Percentiles rank a stretch among this genome's conserved stretches.
Evolutionary conservation across 2,329 filamentous ascomycete genomes (phyloP).

Genomic region (Diplodia seriata): DNA sequence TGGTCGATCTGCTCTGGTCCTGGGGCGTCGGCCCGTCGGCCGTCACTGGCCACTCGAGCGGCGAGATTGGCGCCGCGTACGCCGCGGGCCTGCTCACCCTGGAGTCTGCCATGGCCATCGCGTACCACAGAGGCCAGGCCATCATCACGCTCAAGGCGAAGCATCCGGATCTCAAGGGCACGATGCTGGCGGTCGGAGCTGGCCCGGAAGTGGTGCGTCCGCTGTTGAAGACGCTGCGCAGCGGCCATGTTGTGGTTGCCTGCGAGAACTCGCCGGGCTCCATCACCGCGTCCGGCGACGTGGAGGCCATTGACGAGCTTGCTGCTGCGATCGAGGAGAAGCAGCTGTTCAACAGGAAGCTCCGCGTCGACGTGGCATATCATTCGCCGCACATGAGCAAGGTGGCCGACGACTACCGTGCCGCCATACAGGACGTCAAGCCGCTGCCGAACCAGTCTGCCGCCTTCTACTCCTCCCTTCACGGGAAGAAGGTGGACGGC

Average conservation of each 20-base stretch:
- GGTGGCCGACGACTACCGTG: constrained; percentile 41
- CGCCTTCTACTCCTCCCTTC: constrained; percentile 28
- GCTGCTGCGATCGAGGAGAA: constrained; percentile 44
- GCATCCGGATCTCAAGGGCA: constrained; percentile 16
- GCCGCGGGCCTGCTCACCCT: constrained; percentile 36
- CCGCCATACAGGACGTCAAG: constrained; percentile 9
- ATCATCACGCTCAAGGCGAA: constrained; percentile 25
- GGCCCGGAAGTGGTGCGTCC: constrained; percentile 14
- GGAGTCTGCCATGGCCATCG: constrained; percentile 39
- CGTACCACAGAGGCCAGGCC: constrained; percentile 37
- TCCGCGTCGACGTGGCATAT: constrained; percentile 54
- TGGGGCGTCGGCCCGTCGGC: constrained; percentile 40
- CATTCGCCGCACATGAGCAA: constrained; percentile 54
- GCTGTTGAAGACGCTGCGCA: constrained; percentile 17
- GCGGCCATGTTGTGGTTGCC: constrained; percentile 35
- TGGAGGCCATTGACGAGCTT: constrained; percentile 44
- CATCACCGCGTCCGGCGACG: constrained; percentile 56
- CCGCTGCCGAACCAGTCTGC: constrained; percentile 15
- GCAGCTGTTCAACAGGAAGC: constrained; percentile 48
- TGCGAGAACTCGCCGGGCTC: constrained; percentile 51
- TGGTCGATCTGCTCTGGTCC: constrained; percentile 39
- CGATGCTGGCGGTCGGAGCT: constrained; percentile 30
- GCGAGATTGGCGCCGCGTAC: constrained; percentile 44
- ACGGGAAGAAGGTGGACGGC: constrained; percentile 10
- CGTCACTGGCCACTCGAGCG: constrained; percentile 43